These are phyloP conservation scores for Jaltomata sinuosa DNA, from an alignment of 257 asterid species.

Conservation along the genomic window DNA sequence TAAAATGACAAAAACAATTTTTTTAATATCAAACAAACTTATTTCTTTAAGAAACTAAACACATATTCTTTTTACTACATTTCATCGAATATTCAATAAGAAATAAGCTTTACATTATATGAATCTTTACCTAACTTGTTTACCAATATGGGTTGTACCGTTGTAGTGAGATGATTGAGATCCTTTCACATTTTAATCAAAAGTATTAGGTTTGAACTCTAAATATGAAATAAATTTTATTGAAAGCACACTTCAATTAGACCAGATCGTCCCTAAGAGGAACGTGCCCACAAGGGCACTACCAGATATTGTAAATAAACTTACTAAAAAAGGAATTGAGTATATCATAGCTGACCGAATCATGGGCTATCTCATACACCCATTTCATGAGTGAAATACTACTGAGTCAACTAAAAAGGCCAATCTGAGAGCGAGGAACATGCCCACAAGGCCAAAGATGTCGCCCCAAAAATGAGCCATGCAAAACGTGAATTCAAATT, in stretches of 20 bases:
- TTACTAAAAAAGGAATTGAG: too few relatives aligned
- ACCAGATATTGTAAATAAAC: too few relatives aligned
- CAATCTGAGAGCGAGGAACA: too few relatives aligned
- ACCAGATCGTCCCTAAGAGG: too few relatives aligned
- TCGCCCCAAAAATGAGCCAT: too few relatives aligned
- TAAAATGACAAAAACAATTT: not conserved
- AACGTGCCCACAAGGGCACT: too few relatives aligned
- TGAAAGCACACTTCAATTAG: too few relatives aligned
- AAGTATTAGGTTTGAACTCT: accelerated
- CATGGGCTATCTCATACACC: too few relatives aligned
- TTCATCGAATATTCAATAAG: not conserved
- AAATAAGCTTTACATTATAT: not conserved
- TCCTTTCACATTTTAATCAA: accelerated
- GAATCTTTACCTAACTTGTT: not conserved
- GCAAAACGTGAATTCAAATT: accelerated
- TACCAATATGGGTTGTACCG: not conserved
- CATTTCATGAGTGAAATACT: too few relatives aligned
- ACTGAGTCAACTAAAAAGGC: too few relatives aligned
- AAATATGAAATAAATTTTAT: not conserved
- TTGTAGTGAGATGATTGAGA: not conserved
- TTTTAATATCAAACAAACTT: not conserved
- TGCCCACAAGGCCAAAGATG: too few relatives aligned
- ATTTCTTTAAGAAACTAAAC: not conserved
- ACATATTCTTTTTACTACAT: not conserved
- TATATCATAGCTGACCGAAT: too few relatives aligned